Evolutionary conservation across 164 flowering plant genomes (phyloP).

Genomic region (Santalum album): DNA sequence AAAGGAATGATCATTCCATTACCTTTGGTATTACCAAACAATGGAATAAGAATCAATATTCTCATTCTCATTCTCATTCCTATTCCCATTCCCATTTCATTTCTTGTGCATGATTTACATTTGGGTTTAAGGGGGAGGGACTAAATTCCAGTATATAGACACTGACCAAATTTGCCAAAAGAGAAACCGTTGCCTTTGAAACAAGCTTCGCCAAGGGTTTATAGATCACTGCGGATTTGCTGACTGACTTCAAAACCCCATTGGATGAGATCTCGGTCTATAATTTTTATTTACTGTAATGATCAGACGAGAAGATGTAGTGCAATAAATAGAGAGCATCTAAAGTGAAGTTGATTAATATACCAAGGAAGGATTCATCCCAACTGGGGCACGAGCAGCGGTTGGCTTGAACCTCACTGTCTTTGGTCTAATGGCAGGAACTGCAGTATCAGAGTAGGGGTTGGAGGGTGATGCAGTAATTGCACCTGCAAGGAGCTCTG

Average conservation of each 20-base stretch:
- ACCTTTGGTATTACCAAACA: no score
- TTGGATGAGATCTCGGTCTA: conserved; percentile 47
- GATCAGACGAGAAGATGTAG: not conserved
- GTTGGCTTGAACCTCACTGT: conserved; percentile 63
- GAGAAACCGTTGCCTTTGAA: conserved; percentile 59
- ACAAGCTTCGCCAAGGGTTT: conserved; percentile 86
- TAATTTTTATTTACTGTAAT: conserved; percentile 5
- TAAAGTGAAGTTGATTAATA: not conserved
- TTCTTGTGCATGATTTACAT: no score
- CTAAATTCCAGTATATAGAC: not conserved
- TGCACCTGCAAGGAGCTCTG: conserved; percentile 67
- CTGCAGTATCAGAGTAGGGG: conserved; percentile 34
- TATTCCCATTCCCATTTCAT: no score
- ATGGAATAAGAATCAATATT: no score
- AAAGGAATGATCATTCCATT: no score
- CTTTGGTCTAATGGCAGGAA: conserved; percentile 75
- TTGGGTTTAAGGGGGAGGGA: no score
- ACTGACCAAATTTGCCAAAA: conserved; percentile 75
- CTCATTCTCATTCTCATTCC: no score
- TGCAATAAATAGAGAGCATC: conserved; percentile 7
- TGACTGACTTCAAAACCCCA: conserved; percentile 23
- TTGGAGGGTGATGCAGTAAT: conserved; percentile 47
- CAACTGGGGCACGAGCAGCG: conserved; percentile 21
- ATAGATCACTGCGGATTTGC: conserved; percentile 41
- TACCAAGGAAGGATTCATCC: conserved; percentile 33